Base-by-base conservation (phyloP, 2,329 filamentous ascomycete species). In the Clonostachys sp. region DNA sequence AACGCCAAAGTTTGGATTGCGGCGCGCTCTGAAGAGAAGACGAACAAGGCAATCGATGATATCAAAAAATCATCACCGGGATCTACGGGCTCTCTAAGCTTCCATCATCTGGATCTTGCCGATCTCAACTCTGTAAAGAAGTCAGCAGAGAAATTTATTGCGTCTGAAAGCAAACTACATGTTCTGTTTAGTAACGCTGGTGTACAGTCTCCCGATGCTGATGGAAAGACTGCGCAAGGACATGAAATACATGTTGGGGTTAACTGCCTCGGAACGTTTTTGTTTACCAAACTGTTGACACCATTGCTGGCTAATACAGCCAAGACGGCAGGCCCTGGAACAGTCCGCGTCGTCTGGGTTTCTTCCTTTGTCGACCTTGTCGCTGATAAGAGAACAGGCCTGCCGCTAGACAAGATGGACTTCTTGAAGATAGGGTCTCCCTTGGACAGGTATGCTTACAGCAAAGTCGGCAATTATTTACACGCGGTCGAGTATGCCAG, bases 1-100 rank as follows among this genome's bases (percentile, higher is more conserved):
- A 74, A 77, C 46, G 77, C 64, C 13, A 77, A 62, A 4, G 70
- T 82, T 16, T 81, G 80, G 53, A 55, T 80, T 34, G 74, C 75
- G 3, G 70, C 68, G 1, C 72, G 77, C 18, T 70, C 64, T 2
- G 52, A 61, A 16, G 53, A 60, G 4, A 74, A 73, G 50, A 72
- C 65, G 14, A 55, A 60, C 1, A 45, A 57, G 0, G 71, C 72
- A 12, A 73, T 81, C 18, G 53, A 59, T 3, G 50, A 58, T 12
- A 72, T 80, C 50, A 57, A 66, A 34, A 45, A 57, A 3, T 46
- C 54, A 2, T 57, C 67, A 5, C 57, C 44, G 12, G 41, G 52
- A 13, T 70, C 58, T 3, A 61, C 57, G 1, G 70, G 71, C 14
- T 53, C 55, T 2, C 49, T 75, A 2, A 57, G 59, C n/a, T 72